Evolutionary conservation across 805 yeast genomes (phyloP).

Genomic region (Spathaspora passalidarum): DNA sequence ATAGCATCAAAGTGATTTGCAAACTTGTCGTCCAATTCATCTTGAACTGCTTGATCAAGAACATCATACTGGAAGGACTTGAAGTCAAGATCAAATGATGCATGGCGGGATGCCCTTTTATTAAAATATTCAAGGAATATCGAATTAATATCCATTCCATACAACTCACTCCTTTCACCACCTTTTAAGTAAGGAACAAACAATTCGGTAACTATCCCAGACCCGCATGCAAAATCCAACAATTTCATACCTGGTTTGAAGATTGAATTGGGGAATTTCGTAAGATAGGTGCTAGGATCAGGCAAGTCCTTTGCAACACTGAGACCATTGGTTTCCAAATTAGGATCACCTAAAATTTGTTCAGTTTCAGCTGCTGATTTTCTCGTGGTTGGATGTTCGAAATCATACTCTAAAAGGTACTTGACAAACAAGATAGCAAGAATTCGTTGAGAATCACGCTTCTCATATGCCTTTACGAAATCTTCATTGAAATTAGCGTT

Average conservation of each 20-base stretch:
- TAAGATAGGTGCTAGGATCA: slow-evolving; percentile 7
- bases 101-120: slow-evolving; percentile 10
- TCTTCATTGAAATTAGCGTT: slow-evolving; percentile 14
- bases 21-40: slow-evolving; percentile 10
- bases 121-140: slow-evolving; percentile 16
- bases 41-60: slow-evolving; percentile 14
- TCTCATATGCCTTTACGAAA: slow-evolving; percentile 21
- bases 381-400: slow-evolving; percentile 7
- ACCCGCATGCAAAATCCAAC: slow-evolving; percentile 45
- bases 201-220: slow-evolving; percentile 34
- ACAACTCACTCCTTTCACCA: slow-evolving; percentile 16
- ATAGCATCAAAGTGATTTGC: slow-evolving; percentile 27
- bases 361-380: slow-evolving; percentile 13
- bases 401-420: slow-evolving; percentile 18
- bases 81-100: slow-evolving; percentile 4
- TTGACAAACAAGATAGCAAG: slow-evolving; percentile 18
- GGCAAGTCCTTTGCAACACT: slow-evolving; percentile 11
- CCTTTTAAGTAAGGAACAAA: slow-evolving; percentile 25
- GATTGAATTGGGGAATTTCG: slow-evolving; percentile 10
- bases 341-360: slow-evolving; percentile 13
- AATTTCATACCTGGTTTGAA: slow-evolving; percentile 21
- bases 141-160: slow-evolving; percentile 38
- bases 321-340: slow-evolving; percentile 11
- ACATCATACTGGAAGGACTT: slow-evolving; percentile 22
- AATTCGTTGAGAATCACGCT: slow-evolving; percentile 13